phyloP scores from a whole-genome alignment of 257 asterid genomes.

The Nyctanthes arbortristis region DNA sequence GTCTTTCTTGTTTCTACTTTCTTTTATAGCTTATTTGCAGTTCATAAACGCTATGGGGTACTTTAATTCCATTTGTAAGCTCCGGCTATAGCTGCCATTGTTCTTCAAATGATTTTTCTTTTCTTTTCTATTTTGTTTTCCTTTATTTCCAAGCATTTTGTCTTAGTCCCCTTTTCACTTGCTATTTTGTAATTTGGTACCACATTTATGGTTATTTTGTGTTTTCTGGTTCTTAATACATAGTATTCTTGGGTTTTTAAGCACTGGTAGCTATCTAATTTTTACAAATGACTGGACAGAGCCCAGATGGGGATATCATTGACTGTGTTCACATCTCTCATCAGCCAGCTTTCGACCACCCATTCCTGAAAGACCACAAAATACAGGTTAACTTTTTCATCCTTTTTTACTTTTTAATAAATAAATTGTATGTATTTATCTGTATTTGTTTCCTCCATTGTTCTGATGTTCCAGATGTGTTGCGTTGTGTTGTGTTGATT shows the following conservation, averaged over 20 bases:
- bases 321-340: slow-evolving; percentile 85
- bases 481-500: neutral
- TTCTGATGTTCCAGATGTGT: neutral
- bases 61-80: slow-evolving; percentile 25
- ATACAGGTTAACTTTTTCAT: slow-evolving; percentile 55
- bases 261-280: neutral
- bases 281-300: slow-evolving; percentile 48
- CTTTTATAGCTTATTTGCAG: neutral
- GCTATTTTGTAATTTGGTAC: too few relatives aligned
- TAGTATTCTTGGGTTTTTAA: slow-evolving; percentile 3
- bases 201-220: neutral
- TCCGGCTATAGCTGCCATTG: neutral
- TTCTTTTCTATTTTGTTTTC: too few relatives aligned
- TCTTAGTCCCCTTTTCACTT: too few relatives aligned
- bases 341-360: slow-evolving; percentile 91
- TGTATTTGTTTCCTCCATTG: too few relatives aligned
- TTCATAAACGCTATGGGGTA: slow-evolving; percentile 13
- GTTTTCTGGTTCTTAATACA: slow-evolving; percentile 6
- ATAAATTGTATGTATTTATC: neutral
- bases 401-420: neutral
- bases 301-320: slow-evolving; percentile 83
- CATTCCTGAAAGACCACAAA: slow-evolving; percentile 89
- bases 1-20: neutral
- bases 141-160: too few relatives aligned
- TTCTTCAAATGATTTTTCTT: neutral